Evolutionary conservation across 208 protist species (phyloP), one percentile per base, ranked within the genome.

Genomic region (Wallacemonas rigidus): DNA sequence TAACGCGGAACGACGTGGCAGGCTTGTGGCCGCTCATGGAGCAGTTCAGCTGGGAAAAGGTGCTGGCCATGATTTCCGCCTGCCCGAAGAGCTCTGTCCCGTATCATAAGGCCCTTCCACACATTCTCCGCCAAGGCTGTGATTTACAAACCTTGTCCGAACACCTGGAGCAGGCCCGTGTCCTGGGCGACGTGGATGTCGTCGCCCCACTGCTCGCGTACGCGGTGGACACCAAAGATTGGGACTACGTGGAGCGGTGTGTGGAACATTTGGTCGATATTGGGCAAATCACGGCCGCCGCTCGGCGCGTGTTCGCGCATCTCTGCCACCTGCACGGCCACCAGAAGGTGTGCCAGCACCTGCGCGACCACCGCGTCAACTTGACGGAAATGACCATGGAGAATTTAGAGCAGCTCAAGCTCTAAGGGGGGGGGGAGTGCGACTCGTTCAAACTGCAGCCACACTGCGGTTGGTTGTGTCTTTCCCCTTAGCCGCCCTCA

Each of bases 231-330:
- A 64, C 67, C 38, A 75, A 79, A 12, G 82, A 96, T 69, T 96
- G 92, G 89, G 73, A 85, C 43, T 96, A 89, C 73, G 86, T 96
- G 38, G 76, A 82, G 11, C 86, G 92, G 6, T 82, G 85, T 63
- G 80, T 96, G 75, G 89, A 82, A 2, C 92, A 96, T 56, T 67
- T 96, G 38, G 87, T 92, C 8, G 92, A 96, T 69, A 95, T 96
- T 74, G 92, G 92, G 45, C 86, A 92, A 40, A 78, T 96, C 57
- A 85, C 88, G 11, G 55, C 77, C 17, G 85, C 92, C n/a, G 82
- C 88, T 12, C 72, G 74, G 11, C 76, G 85, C 35, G 88, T 89
- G 48, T 94, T 94, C 72, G 71, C 67, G 26, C 89, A 91, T 60
- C 76, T 96, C 53, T 88, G 85, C 51, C 74, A 87, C n/a, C 77